These are phyloP conservation scores for Candida sonorensis DNA, from an alignment of 805 yeast species.

Conservation along the genomic window DNA sequence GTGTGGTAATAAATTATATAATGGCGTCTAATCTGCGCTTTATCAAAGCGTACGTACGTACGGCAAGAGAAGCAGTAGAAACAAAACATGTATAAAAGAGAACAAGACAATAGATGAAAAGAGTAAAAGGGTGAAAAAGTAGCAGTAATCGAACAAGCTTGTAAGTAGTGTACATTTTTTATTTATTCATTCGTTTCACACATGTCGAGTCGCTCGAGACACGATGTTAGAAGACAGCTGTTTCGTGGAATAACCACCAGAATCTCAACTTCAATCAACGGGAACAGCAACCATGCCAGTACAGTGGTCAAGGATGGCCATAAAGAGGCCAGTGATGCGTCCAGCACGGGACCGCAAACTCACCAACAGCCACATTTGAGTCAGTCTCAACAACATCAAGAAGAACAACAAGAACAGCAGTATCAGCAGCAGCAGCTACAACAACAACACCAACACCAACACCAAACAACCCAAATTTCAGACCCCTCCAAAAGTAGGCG, in stretches of 20 bases:
- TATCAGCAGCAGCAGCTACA: conserved; percentile 7
- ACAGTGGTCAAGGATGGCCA: too few relatives aligned
- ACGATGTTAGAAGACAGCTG: conserved; percentile 28
- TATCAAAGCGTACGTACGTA: too few relatives aligned
- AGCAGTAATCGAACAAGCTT: too few relatives aligned
- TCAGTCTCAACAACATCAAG: conserved; percentile 1
- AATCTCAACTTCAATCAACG: conserved; percentile 14
- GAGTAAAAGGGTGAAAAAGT: too few relatives aligned
- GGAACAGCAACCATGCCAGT: neutral
- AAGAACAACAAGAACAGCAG: conserved; percentile 6
- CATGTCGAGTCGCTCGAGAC: conserved; percentile 21
- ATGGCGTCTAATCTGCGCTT: too few relatives aligned
- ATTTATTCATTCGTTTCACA: too few relatives aligned
- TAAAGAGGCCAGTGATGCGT: too few relatives aligned
- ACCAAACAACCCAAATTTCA: conserved; percentile 1
- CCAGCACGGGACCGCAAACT: neutral
- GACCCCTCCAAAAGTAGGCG: conserved; percentile 4
- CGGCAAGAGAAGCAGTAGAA: too few relatives aligned
- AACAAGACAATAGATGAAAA: too few relatives aligned
- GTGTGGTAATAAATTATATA: too few relatives aligned
- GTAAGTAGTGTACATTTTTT: too few relatives aligned
- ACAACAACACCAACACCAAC: conserved; percentile 3
- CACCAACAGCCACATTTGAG: conserved; percentile 3
- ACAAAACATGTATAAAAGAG: too few relatives aligned
- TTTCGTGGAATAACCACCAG: conserved; percentile 28